Base-by-base conservation (phyloP, 768 basidiomycete genomes). In the Lactifluus subvellereus region DNA sequence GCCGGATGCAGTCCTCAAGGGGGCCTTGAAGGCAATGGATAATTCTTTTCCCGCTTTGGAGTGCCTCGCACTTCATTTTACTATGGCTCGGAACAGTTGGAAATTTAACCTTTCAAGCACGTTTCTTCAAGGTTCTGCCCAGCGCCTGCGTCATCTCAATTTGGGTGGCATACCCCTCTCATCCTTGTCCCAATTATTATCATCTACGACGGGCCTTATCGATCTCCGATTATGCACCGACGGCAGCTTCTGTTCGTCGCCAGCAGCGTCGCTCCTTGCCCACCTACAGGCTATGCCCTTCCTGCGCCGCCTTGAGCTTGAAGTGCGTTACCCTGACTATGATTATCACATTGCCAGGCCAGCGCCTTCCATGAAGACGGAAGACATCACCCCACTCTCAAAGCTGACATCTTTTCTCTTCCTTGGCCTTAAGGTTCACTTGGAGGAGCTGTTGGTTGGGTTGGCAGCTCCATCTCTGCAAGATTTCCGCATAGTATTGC, bases 381-480 rank as follows among this genome's bases (percentile, higher is more conserved):
- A 37, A 30, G 14, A n/a, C 6, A 30, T 32, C 3, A 27, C 38
- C 11, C 30, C 8, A 27, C 11, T 62, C 4, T 20, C 50, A 6
- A 22, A 47, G 0, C 47, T 62, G n/a, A 52, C 50, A 3, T 9
- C 0, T 18, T 37, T 62, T 35, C 22, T 37, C 33, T 57, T 35
- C 20, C 0, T 0, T 3, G 56, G 61, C 9, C 4, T 3, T 38
- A 6, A 13, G 0, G 1, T 2, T 38, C 30, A 27, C 14, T 52
- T 62, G 33, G 18, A 62, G 7, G n/a, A 3, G 11, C 42, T 62
- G 1, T 1, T 57, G 35, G 40, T 27, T 11, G 33, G 49, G 16
- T 37, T 62, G 16, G 4, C 33, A 16, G 61, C 42, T 10, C 55
- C 61, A 14, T 62, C 48, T 18, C 33, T 62, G 6, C 54, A 52